A percentile compares a stretch with the other conserved stretches of the same genome.
Evolutionary conservation across 164 flowering plant genomes (phyloP).

Genomic region (Kingdonia uniflora): DNA sequence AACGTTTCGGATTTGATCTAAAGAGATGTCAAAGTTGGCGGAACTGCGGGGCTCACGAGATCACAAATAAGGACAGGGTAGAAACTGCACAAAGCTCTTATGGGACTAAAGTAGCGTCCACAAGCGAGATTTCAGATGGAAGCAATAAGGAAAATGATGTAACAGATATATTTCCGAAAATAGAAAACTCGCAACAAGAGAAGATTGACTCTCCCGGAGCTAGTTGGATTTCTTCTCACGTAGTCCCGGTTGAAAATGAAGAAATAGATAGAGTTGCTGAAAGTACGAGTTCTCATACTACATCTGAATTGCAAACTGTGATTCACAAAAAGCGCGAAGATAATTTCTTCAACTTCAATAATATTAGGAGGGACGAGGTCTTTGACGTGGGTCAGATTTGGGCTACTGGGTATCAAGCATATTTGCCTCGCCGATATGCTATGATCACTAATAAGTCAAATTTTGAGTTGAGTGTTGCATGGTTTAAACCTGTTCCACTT

Average conservation of each 20-base stretch:
- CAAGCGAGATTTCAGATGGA: neutral
- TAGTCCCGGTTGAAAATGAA: too few relatives aligned
- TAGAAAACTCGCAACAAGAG: neutral
- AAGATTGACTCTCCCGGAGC: neutral
- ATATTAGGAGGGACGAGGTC: slow-evolving; percentile 5
- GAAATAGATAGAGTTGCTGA: slow-evolving; percentile 4
- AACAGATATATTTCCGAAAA: neutral
- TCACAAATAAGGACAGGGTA: neutral
- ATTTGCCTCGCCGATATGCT: slow-evolving; percentile 19
- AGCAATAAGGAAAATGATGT: neutral
- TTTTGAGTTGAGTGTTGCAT: slow-evolving; percentile 15
- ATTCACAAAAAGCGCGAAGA: neutral
- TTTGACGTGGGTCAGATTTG: slow-evolving; percentile 24
- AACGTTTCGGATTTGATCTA: slow-evolving; percentile 25
- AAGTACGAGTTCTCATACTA: slow-evolving; percentile 1
- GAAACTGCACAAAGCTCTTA: slow-evolving; percentile 1
- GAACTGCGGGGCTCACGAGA: slow-evolving; percentile 4
- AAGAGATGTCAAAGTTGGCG: slow-evolving; percentile 19
- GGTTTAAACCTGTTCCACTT: slow-evolving; percentile 37
- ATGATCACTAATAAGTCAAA: slow-evolving; percentile 9
- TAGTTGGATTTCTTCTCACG: neutral
- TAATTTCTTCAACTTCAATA: slow-evolving; percentile 12
- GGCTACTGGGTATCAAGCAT: slow-evolving; percentile 18
- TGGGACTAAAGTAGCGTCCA: neutral
- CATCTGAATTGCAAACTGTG: neutral